Evolutionary conservation across 805 yeast species (phyloP).

Genomic region (Komagataella pastoris): DNA sequence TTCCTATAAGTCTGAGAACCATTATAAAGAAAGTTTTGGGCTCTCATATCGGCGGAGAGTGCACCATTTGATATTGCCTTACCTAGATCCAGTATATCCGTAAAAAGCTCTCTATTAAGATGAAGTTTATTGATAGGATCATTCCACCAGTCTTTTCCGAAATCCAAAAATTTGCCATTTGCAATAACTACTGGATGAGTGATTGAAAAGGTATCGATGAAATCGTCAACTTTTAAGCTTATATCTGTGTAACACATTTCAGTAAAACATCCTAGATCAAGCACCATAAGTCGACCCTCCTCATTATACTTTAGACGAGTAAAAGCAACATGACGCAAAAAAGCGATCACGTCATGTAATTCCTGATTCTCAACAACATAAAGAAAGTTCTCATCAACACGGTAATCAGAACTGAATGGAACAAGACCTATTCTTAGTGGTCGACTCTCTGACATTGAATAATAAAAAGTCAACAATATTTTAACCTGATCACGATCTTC

Average conservation of each 20-base stretch:
- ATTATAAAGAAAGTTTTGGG: conserved; percentile 28
- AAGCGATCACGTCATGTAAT: conserved; percentile 10
- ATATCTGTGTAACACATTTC: not conserved
- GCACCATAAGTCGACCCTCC: too few species aligned
- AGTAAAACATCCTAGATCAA: too few species aligned
- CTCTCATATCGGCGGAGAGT: conserved; percentile 13
- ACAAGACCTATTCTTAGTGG: conserved; percentile 77
- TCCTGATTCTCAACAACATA: conserved; percentile 10
- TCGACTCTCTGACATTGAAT: conserved; percentile 36
- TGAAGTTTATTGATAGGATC: conserved; percentile 19
- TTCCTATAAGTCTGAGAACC: conserved; percentile 6
- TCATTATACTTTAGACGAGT: not conserved
- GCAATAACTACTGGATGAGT: conserved; percentile 40
- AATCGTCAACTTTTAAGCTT: conserved; percentile 8
- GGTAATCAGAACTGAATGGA: too few species aligned
- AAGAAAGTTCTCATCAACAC: conserved; percentile 9
- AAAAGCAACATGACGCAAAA: conserved; percentile 9
- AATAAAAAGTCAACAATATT: conserved; percentile 34
- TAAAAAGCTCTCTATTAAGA: conserved; percentile 29
- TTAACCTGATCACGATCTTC: conserved; percentile 35
- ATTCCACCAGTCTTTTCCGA: conserved; percentile 9
- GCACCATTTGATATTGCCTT: conserved; percentile 12
- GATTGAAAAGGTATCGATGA: conserved; percentile 25
- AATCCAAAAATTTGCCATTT: conserved; percentile 57
- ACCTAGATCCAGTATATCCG: conserved; percentile 32